These are phyloP conservation scores for Emergomyces africanus DNA, from an alignment of 2,329 filamentous ascomycete genomes.

Conservation along the genomic window DNA sequence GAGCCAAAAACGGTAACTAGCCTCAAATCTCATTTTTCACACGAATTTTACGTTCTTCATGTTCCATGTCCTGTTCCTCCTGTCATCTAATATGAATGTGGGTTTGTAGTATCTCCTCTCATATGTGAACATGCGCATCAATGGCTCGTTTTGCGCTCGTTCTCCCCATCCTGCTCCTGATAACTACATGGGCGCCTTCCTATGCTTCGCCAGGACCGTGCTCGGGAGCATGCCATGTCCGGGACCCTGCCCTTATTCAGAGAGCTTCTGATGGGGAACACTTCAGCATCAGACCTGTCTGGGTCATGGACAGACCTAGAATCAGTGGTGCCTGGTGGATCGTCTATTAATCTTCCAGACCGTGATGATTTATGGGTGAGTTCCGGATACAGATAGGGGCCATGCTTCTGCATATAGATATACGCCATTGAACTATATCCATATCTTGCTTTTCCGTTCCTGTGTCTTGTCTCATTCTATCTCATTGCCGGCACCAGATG, in stretches of 20 bases:
- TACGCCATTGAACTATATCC: neutral
- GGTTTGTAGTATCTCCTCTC: too few species aligned
- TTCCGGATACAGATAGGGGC: neutral
- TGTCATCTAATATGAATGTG: neutral
- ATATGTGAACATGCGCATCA: neutral
- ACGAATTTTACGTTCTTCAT: neutral
- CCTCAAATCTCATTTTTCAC: neutral
- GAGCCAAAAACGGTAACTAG: neutral
- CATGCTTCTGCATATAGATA: neutral
- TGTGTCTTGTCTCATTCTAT: neutral
- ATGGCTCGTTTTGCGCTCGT: neutral
- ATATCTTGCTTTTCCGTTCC: neutral
- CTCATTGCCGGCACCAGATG: slow-evolving; percentile 46
- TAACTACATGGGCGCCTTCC: neutral
- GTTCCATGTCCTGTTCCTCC: neutral
- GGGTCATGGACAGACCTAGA: slow-evolving; percentile 41
- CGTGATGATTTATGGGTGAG: slow-evolving; percentile 39
- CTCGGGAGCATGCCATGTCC: slow-evolving; percentile 10
- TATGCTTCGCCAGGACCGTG: neutral
- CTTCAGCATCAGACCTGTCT: slow-evolving; percentile 35
- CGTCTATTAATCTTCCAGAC: slow-evolving; percentile 34
- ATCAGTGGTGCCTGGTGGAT: slow-evolving; percentile 34
- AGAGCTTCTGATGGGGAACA: slow-evolving; percentile 37
- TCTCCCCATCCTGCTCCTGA: neutral
- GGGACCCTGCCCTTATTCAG: slow-evolving; percentile 34